Evolutionary conservation across 371 early-diverging fungal species (phyloP), one percentile per base, ranked within the genome.

Genomic region (Capillidium heterosporum): DNA sequence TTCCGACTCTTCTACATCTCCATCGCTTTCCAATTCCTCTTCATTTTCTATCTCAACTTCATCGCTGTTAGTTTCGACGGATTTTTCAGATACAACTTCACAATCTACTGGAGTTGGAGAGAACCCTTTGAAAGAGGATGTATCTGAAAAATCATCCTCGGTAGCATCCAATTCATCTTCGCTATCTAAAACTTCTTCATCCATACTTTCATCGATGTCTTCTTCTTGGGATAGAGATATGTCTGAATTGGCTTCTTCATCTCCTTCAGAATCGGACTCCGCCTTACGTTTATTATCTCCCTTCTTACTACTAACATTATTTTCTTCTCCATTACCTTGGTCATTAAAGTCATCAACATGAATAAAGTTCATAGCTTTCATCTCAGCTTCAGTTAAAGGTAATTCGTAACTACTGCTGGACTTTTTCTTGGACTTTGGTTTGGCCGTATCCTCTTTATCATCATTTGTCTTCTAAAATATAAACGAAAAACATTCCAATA

Each of bases 1-100:
- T 24, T 65, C 61, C 43, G 51, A 60, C 26, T 61, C 60, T 3
- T 60, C 57, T 24, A 46, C 60, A n/a, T 63, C 60, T 19, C 72
- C 13, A 54, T 54, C 24, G 10, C 21, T 13, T 41, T 13, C 19
- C 21, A 54, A 19, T 35, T 26, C 54, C 21, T 11, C 23, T 10
- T 54, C 54, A 29, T 23, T 27, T n/a, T 0, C 10, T 15, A 21
- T 24, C 4, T 29, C 39, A 41, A 8, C 42, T 40, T 21, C 42
- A 19, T 40, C 40, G 5, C 10, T 54, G 27, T 40, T 27, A 13
- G 11, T 21, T 1, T 32, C 13, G 17, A 39, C 17, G 11, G 10
- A 21, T 26, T 41, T 39, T 19, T n/a, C 29, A n/a, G n/a, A n/a
- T n/a, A n/a, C n/a, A n/a, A n/a, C n/a, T n/a, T 5, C 19, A 23